Conservation (phyloP, 75 land plant genomes). For the Selaginella tamariscina region DNA sequence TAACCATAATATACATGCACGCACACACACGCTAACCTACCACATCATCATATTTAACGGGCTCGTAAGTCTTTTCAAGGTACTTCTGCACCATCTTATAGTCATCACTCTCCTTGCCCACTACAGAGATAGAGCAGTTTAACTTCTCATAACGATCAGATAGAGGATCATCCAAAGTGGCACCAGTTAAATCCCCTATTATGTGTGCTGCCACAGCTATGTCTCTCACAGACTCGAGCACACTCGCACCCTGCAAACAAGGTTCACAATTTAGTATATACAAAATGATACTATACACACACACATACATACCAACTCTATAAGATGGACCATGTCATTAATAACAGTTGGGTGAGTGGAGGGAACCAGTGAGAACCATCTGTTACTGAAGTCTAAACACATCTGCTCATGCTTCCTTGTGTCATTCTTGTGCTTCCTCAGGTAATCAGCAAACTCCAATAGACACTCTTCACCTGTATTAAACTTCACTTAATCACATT, state of each 20-base stretch:
- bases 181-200: conserved; percentile 53
- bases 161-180: conserved; percentile 62
- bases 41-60: conserved; percentile 34
- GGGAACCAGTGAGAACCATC: conserved; percentile 55
- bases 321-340: conserved; percentile 27
- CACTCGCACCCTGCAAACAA: conserved; percentile 42
- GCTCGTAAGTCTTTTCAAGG: conserved; percentile 59
- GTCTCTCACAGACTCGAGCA: conserved; percentile 42
- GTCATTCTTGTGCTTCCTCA: conserved; percentile 23
- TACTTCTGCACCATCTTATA: conserved; percentile 64
- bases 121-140: conserved; percentile 33
- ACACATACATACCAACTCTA: conserved; percentile 52
- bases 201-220: conserved; percentile 44
- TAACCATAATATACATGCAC: background rate
- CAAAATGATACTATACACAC: background rate
- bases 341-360: conserved; percentile 51
- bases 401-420: conserved; percentile 23
- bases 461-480: conserved; percentile 45
- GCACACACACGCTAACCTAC: conserved; percentile 21
- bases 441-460: conserved; percentile 28
- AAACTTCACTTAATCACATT: background rate
- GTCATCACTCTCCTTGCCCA: conserved; percentile 47
- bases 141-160: conserved; percentile 37
- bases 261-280: background rate
- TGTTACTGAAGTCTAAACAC: conserved; percentile 56